Percentiles rank a stretch among this genome's conserved stretches.
These are phyloP conservation scores for Knufia petricola DNA, from an alignment of 2,329 filamentous ascomycete genomes.

Conservation along the genomic window DNA sequence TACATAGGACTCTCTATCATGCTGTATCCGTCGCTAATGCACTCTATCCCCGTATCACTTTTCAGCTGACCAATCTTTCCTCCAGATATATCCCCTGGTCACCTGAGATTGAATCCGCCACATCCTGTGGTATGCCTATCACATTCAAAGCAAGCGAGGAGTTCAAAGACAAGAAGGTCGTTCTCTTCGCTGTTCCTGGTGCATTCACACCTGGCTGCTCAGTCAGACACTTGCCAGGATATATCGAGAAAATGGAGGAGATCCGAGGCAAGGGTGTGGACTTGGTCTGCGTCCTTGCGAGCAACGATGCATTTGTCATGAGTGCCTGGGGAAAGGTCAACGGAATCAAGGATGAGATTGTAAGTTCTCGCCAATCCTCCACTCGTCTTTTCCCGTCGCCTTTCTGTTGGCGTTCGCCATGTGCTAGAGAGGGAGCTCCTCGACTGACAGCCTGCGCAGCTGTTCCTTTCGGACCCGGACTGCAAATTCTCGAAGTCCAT, in stretches of 20 bases:
- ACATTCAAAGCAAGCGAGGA: constrained; percentile 72
- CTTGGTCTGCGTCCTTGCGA: constrained; percentile 68
- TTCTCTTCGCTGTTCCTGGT: constrained; percentile 60
- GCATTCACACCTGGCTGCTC: constrained; percentile 86
- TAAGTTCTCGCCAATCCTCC: constrained; percentile 33
- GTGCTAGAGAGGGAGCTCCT: neutral
- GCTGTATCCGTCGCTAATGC: constrained; percentile 3
- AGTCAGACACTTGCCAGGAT: constrained; percentile 69
- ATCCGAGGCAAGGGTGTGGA: constrained; percentile 76
- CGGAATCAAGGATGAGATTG: constrained; percentile 58
- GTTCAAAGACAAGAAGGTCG: constrained; percentile 61
- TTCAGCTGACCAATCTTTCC: constrained; percentile 1
- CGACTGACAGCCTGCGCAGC: constrained; percentile 17
- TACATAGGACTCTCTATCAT: too few species aligned
- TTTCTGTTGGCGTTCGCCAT: neutral
- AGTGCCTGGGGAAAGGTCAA: constrained; percentile 86
- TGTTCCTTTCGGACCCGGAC: constrained; percentile 68
- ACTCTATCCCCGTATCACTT: constrained; percentile 1
- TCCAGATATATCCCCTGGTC: constrained; percentile 67
- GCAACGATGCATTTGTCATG: constrained; percentile 82
- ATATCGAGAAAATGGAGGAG: constrained; percentile 60
- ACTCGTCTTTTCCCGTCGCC: constrained; percentile 26
- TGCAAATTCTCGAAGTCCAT: constrained; percentile 67
- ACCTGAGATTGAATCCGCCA: constrained; percentile 56
- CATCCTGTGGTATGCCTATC: constrained; percentile 66